phyloP scores from a whole-genome alignment of 306 rosid species.

The Trichosanthes cucumerina region DNA sequence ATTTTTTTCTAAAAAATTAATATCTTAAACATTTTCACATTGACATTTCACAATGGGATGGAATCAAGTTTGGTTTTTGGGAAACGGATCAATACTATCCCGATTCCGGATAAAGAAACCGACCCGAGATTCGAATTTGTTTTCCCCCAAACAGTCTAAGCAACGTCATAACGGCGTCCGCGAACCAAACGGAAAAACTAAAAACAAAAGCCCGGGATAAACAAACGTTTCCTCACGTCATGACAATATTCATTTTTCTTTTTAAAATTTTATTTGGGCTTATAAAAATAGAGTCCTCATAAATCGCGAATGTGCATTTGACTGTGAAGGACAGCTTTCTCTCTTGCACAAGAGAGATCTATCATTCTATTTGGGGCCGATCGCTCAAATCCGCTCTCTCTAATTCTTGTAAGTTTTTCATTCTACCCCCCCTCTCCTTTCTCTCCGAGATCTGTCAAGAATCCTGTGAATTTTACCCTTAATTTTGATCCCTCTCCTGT shows the following conservation, averaged over 20 bases:
- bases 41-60: background rate
- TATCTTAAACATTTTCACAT: background rate
- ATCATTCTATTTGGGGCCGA: constrained; percentile 8
- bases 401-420: background rate
- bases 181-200: background rate
- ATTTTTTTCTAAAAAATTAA: no score
- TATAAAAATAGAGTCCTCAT: constrained; percentile 10
- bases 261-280: background rate
- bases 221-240: background rate
- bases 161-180: constrained; percentile 12
- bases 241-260: background rate
- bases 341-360: constrained; percentile 8
- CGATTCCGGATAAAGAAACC: background rate
- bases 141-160: background rate
- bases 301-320: background rate
- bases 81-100: background rate
- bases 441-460: background rate
- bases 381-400: background rate
- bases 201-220: background rate
- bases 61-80: background rate
- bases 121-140: constrained; percentile 1
- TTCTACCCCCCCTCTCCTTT: background rate
- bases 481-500: background rate
- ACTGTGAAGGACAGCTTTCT: constrained; percentile 1
- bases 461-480: background rate